A percentile compares a stretch with the other conserved stretches of the same genome.
Evolutionary conservation across 768 basidiomycete genomes (phyloP).

Genomic region (Tulasnella sp.): DNA sequence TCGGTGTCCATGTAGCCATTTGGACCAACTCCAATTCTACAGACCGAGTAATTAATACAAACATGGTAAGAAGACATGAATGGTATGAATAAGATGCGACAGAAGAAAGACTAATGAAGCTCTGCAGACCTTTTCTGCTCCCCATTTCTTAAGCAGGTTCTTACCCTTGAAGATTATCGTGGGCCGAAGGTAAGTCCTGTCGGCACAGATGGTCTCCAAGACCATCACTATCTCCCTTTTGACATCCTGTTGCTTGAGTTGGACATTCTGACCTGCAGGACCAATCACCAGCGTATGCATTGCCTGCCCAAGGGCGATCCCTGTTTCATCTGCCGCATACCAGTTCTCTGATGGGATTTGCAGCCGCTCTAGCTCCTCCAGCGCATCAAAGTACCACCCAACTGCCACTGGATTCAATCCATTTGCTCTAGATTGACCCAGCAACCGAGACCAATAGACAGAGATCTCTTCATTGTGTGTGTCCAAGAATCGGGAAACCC

Average conservation of each 20-base stretch:
- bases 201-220: constrained; percentile 31
- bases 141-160: constrained; percentile 18
- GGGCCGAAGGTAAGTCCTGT: constrained; percentile 18
- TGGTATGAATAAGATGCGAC: too few species aligned
- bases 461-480: neutral
- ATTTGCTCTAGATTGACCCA: constrained; percentile 20
- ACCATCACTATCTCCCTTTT: constrained; percentile 33
- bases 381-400: constrained; percentile 23
- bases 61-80: too few species aligned
- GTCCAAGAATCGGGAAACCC: constrained; percentile 33
- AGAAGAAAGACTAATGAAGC: constrained; percentile 4
- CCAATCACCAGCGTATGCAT: constrained; percentile 33
- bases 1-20: too few species aligned
- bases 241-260: neutral
- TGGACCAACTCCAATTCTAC: too few species aligned
- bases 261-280: constrained; percentile 27
- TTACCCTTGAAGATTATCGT: constrained; percentile 36
- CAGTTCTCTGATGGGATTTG: neutral
- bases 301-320: constrained; percentile 15
- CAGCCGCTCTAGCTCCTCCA: constrained; percentile 25
- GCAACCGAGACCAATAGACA: neutral
- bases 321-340: constrained; percentile 35
- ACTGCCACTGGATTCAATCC: constrained; percentile 25
- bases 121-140: constrained; percentile 7
- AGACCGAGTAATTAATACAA: too few species aligned